Evolutionary conservation across 1,284 basidiomycete genomes (phyloP).

Genomic region (Acaromyces ingoldii): DNA sequence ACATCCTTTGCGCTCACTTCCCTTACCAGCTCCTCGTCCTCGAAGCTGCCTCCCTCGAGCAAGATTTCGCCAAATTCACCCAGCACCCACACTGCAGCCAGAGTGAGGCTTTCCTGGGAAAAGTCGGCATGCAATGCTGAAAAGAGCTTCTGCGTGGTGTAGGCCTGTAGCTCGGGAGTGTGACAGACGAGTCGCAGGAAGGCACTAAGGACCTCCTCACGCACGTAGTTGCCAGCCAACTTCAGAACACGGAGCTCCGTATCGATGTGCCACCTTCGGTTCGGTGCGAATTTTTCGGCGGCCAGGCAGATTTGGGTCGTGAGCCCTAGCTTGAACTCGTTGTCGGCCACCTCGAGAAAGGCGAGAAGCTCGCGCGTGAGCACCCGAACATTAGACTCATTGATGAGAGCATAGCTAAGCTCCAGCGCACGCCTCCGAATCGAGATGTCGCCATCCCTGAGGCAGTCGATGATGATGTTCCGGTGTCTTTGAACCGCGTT

Average conservation of each 20-base stretch:
- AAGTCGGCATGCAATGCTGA: slow-evolving; percentile 82
- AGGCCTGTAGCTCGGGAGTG: slow-evolving; percentile 92
- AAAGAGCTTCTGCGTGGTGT: slow-evolving; percentile 89
- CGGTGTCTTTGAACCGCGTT: slow-evolving; percentile 97
- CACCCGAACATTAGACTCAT: slow-evolving; percentile 87
- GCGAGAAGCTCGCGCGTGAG: slow-evolving; percentile 87
- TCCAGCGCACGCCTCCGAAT: slow-evolving; percentile 94
- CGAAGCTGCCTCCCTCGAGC: slow-evolving; percentile 66
- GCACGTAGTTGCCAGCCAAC: slow-evolving; percentile 88
- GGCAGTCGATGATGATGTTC: slow-evolving; percentile 94
- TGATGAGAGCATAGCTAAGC: slow-evolving; percentile 94
- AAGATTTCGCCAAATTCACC: slow-evolving; percentile 94
- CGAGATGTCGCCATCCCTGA: slow-evolving; percentile 97
- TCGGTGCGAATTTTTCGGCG: slow-evolving; percentile 93
- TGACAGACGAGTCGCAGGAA: slow-evolving; percentile 95
- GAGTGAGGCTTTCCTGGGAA: slow-evolving; percentile 89
- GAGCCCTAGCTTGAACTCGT: slow-evolving; percentile 96
- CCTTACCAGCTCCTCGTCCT: slow-evolving; percentile 69
- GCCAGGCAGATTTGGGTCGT: slow-evolving; percentile 96
- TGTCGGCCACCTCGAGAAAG: slow-evolving; percentile 96
- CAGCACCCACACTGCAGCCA: slow-evolving; percentile 90
- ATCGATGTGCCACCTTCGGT: slow-evolving; percentile 98
- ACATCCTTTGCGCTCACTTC: slow-evolving; percentile 67
- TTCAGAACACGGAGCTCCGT: slow-evolving; percentile 89
- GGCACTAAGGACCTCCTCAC: slow-evolving; percentile 89